Evolutionary conservation across 331 rosid species (phyloP).

Genomic region (Pyracantha coccinea): DNA sequence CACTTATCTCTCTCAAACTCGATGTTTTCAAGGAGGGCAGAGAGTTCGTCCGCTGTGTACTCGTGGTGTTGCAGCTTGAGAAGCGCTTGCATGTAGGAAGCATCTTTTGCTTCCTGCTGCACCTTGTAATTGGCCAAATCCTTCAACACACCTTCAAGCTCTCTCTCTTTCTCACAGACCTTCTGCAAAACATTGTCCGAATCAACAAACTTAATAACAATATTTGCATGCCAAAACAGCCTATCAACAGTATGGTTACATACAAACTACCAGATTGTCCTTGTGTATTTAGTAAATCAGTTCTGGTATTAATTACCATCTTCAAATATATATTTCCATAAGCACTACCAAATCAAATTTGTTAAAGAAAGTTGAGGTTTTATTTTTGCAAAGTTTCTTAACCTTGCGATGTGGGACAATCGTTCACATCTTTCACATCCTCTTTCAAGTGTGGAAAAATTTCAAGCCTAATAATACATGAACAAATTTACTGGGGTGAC

Average conservation of each 20-base stretch:
- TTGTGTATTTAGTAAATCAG: not conserved
- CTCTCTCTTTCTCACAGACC: conserved; percentile 38
- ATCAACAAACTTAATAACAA: not conserved
- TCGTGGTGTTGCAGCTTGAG: conserved; percentile 49
- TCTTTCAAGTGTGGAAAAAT: too few relatives aligned
- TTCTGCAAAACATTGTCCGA: not conserved
- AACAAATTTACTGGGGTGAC: too few relatives aligned
- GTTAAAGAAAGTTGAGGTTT: too few relatives aligned
- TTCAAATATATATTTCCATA: not conserved
- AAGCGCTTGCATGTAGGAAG: conserved; percentile 53
- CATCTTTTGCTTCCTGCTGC: conserved; percentile 68
- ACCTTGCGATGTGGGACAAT: too few relatives aligned
- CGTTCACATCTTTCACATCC: too few relatives aligned
- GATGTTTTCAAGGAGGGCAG: conserved; percentile 34
- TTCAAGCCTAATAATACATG: too few relatives aligned
- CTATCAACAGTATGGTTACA: not conserved
- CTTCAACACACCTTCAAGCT: conserved; percentile 41
- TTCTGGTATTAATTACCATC: not conserved
- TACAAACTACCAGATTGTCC: not conserved
- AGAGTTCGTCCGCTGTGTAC: conserved; percentile 40
- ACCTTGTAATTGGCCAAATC: conserved; percentile 55
- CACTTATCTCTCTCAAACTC: conserved; percentile 50
- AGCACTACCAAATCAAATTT: not conserved
- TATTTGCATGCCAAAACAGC: not conserved
- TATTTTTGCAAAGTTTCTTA: too few relatives aligned